Evolutionary conservation across 768 basidiomycete species (phyloP).

Genomic region (Russula emetica): DNA sequence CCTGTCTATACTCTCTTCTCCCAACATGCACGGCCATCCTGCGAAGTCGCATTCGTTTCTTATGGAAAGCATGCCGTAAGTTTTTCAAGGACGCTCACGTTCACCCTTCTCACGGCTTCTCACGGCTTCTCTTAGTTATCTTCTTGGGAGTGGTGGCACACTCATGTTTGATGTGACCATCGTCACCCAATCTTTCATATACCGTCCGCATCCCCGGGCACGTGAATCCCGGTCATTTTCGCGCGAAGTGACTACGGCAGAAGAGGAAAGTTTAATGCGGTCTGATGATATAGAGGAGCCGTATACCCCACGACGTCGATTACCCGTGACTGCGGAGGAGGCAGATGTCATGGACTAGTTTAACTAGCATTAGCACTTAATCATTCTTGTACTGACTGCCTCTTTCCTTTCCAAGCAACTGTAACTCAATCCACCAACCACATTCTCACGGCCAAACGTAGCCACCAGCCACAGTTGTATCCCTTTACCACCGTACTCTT

Average conservation of each 20-base stretch:
- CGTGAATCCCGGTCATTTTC: constrained; percentile 24
- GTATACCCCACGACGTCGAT: constrained; percentile 24
- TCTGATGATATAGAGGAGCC: constrained; percentile 24
- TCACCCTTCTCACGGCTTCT: neutral
- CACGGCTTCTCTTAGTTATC: constrained; percentile 60
- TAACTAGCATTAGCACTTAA: neutral
- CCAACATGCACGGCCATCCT: constrained; percentile 53
- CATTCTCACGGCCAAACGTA: neutral
- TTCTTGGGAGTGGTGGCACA: constrained; percentile 90
- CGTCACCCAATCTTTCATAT: constrained; percentile 78
- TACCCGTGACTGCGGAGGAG: constrained; percentile 21
- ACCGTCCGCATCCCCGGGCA: constrained; percentile 47
- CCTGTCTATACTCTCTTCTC: constrained; percentile 78
- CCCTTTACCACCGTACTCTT: no score
- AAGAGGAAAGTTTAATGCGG: constrained; percentile 30
- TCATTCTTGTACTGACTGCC: neutral
- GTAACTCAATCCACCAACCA: neutral
- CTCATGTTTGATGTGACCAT: constrained; percentile 92
- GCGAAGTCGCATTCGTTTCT: constrained; percentile 63
- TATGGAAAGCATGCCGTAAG: constrained; percentile 81
- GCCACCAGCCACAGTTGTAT: neutral
- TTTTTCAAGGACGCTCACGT: constrained; percentile 24
- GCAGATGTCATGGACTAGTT: constrained; percentile 14
- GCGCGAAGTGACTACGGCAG: constrained; percentile 30
- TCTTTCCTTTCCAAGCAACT: neutral